Conservation (phyloP, 2,329 filamentous ascomycete genomes). For the Penicillium sp. region DNA sequence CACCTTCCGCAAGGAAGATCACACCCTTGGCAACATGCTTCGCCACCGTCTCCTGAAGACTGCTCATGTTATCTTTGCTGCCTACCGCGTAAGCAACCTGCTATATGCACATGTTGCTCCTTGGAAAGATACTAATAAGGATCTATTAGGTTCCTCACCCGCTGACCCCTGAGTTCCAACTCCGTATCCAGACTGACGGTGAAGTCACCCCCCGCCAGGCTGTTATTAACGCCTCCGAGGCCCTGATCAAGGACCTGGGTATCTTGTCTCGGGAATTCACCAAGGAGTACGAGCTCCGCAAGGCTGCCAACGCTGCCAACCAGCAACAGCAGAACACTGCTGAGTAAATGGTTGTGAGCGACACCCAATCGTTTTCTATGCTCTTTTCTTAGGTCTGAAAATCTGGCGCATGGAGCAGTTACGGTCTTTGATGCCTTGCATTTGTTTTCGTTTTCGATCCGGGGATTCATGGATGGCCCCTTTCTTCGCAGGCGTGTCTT, state of each 20-base stretch:
- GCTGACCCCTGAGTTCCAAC: constrained; percentile 56
- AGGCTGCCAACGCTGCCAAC: constrained; percentile 68
- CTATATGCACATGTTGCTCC: background rate
- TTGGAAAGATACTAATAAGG: background rate
- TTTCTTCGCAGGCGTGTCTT: background rate
- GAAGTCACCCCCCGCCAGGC: constrained; percentile 85
- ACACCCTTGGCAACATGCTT: constrained; percentile 89
- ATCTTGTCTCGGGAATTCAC: constrained; percentile 84
- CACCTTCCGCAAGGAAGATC: constrained; percentile 93
- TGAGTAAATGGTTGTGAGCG: constrained; percentile 19
- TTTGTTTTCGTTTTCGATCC: constrained; percentile 8
- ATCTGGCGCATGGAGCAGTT: constrained; percentile 26
- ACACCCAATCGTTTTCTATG: background rate
- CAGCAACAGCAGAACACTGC: constrained; percentile 47
- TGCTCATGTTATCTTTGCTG: constrained; percentile 81
- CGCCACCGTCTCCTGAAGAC: constrained; percentile 81
- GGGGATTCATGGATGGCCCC: background rate
- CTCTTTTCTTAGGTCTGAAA: constrained; percentile 10
- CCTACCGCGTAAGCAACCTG: constrained; percentile 69
- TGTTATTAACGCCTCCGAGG: constrained; percentile 74
- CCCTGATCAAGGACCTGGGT: constrained; percentile 77
- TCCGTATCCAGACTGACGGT: constrained; percentile 92
- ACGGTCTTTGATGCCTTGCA: constrained; percentile 12
- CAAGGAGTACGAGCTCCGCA: constrained; percentile 84
- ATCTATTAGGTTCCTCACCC: constrained; percentile 45